Percentiles rank a stretch among this genome's conserved stretches.
Conservation (phyloP, 805 yeast genomes). For the Babjeviella inositovora region DNA sequence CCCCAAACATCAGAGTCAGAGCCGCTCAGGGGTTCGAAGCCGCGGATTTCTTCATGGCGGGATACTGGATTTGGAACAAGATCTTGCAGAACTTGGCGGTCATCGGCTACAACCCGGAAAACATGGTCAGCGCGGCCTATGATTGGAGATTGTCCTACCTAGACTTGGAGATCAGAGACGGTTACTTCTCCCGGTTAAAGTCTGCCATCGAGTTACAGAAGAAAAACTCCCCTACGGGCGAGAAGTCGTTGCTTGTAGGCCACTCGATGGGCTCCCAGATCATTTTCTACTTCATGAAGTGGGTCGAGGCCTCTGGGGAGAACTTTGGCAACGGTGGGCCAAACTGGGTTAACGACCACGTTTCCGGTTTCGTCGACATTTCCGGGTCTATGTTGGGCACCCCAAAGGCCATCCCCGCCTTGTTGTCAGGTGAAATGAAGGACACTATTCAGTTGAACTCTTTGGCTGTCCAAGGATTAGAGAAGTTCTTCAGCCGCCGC, state of each 20-base stretch:
- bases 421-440: constrained; percentile 95
- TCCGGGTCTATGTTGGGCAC: constrained; percentile 89
- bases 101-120: constrained; percentile 84
- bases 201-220: constrained; percentile 49
- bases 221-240: constrained; percentile 22
- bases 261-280: constrained; percentile 98
- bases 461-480: constrained; percentile 85
- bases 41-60: constrained; percentile 91
- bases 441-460: constrained; percentile 92
- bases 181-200: constrained; percentile 69
- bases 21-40: constrained; percentile 96
- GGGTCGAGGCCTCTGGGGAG: constrained; percentile 87
- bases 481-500: constrained; percentile 78
- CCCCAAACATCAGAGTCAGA: constrained; percentile 62
- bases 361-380: constrained; percentile 72
- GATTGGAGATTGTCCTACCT: constrained; percentile 92
- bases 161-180: constrained; percentile 79
- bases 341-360: constrained; percentile 73
- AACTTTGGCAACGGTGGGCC: constrained; percentile 84
- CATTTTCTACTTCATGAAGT: constrained; percentile 75
- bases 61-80: constrained; percentile 98
- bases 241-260: constrained; percentile 67
- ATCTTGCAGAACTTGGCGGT: constrained; percentile 89
- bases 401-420: constrained; percentile 84
- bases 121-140: constrained; percentile 81